Base-by-base conservation (phyloP, 164 flowering plant species). In the Echeveria elegans region DNA sequence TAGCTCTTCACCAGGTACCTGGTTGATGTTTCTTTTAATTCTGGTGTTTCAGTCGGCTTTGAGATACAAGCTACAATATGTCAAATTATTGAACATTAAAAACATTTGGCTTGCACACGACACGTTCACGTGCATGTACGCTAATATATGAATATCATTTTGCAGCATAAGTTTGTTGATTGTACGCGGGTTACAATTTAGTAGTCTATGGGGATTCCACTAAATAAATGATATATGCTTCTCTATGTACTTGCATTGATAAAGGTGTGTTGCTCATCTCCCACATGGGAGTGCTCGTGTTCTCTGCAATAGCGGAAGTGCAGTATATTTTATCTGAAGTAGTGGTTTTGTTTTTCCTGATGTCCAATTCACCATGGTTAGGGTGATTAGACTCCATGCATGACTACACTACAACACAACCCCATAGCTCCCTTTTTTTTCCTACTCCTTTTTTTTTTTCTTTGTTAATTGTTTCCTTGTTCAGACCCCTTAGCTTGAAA, bases 211-310 rank as follows among this genome's bases (percentile, higher is more conserved):
- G 47, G 11, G 47, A 43, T 16, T 16, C 47, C 47, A 16, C 16
- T 43, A 43, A 14, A 11, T 41, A 5, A 43, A 43, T 43, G 47
- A 43, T 43, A 43, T 43, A 43, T 43, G 47, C 47, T 43, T 43
- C 11, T 43, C 18, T 43, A 43, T 43, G 0, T 43, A 43, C 47
- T 43, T 43, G 47, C 47, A 43, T 26, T 28, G 0, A 28, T 26
- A 26, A 28, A 56, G 28, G 32, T 28, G 59, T 24, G 37, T 43
- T 26, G 32, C n/a, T 56, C 61, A n/a, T n/a, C 61, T 56, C 32
- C 19, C 61, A 56, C 61, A 56, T 56, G 61, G 61, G 61, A 56
- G 19, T 56, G 61, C 61, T 29, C 34, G 16, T 14, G 61, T 56
- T 56, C 18, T 28, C 18, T 28, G 61, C 61, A 28, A 21, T 52